Evolutionary conservation across 805 yeast genomes (phyloP).

Genomic region (Starmerella bacillaris): DNA sequence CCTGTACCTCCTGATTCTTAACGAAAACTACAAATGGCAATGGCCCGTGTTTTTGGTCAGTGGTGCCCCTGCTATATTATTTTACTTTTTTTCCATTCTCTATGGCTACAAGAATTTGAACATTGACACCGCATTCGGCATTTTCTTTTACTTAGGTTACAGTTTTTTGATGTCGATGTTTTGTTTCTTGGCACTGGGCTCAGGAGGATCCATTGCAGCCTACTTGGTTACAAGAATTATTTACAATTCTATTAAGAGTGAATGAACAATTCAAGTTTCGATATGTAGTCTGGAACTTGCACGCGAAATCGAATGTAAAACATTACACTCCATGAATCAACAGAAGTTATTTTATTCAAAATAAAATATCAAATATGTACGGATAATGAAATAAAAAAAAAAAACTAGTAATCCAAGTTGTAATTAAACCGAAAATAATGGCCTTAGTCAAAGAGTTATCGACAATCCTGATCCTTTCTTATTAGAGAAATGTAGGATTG

Average conservation of each 20-base stretch:
- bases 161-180: slow-evolving; percentile 50
- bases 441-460: no score
- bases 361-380: no score
- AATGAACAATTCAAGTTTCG: slow-evolving; percentile 24
- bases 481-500: no score
- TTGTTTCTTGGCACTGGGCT: slow-evolving; percentile 68
- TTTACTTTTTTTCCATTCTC: slow-evolving; percentile 65
- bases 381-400: no score
- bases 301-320: no score
- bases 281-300: background rate
- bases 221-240: slow-evolving; percentile 60
- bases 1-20: slow-evolving; percentile 66
- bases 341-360: no score
- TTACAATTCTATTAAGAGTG: slow-evolving; percentile 74
- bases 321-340: no score
- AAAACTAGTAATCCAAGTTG: no score
- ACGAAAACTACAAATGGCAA: slow-evolving; percentile 94
- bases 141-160: slow-evolving; percentile 69
- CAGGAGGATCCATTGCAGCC: slow-evolving; percentile 66
- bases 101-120: slow-evolving; percentile 32
- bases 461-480: no score
- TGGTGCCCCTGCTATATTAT: slow-evolving; percentile 75
- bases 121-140: slow-evolving; percentile 56
- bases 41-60: slow-evolving; percentile 81
- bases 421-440: no score